Percentiles rank a stretch among this genome's conserved stretches.
Conservation (phyloP, 768 basidiomycete species). For the Suillus lakei region DNA sequence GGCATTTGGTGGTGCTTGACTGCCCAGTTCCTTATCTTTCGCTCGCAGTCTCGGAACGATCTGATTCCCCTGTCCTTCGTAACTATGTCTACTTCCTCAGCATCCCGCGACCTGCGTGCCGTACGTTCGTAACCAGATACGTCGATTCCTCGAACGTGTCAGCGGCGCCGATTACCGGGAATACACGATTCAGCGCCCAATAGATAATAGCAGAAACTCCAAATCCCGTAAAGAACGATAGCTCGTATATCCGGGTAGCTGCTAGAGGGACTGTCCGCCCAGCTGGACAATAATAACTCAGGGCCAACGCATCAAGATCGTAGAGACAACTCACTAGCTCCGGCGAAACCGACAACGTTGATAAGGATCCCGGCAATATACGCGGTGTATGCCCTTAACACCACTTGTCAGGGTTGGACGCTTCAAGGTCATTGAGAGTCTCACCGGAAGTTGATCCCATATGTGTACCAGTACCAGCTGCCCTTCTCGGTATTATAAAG, state of each 20-base stretch:
- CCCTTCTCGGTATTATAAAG: conserved; percentile 61
- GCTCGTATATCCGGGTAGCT: conserved; percentile 72
- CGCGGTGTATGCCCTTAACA: conserved; percentile 60
- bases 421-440: conserved; percentile 18
- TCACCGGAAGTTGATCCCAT: conserved; percentile 74
- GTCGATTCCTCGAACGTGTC: conserved; percentile 61
- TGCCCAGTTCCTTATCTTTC: not conserved
- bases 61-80: not conserved
- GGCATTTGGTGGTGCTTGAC: not conserved
- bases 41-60: not conserved
- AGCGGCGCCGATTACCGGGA: conserved; percentile 59
- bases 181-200: conserved; percentile 56
- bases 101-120: not conserved
- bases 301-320: not conserved
- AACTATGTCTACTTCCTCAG: not conserved
- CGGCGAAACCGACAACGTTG: conserved; percentile 83
- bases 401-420: conserved; percentile 6
- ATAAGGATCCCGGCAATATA: conserved; percentile 81
- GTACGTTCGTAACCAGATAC: conserved; percentile 37
- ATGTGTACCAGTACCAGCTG: conserved; percentile 80
- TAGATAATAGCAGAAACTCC: conserved; percentile 71
- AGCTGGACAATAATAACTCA: conserved; percentile 35
- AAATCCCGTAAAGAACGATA: conserved; percentile 87
- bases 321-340: conserved; percentile 55
- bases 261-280: conserved; percentile 66